These are phyloP conservation scores for Pyrenochaeta sp. DNA, from an alignment of 2,329 filamentous ascomycete genomes.

Conservation along the genomic window DNA sequence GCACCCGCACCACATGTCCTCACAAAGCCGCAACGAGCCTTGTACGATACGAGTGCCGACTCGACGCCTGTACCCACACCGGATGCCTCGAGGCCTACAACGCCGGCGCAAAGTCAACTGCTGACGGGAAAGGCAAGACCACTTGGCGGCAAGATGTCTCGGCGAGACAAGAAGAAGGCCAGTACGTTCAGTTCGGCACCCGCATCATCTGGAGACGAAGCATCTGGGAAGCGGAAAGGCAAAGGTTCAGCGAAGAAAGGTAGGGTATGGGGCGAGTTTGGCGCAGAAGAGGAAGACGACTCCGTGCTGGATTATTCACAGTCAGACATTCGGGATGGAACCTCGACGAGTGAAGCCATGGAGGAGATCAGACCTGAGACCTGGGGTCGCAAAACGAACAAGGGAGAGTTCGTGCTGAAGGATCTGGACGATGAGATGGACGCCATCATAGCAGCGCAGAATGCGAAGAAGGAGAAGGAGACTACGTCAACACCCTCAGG, in stretches of 20 bases:
- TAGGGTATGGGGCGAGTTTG: conserved; percentile 91
- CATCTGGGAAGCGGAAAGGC: conserved; percentile 62
- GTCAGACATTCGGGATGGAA: conserved; percentile 59
- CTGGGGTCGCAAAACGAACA: conserved; percentile 84
- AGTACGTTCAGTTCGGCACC: conserved; percentile 63
- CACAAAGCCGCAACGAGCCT: conserved; percentile 51
- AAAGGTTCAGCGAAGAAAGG: conserved; percentile 79
- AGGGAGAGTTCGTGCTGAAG: conserved; percentile 92
- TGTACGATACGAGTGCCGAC: conserved; percentile 66
- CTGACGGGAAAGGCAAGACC: conserved; percentile 78
- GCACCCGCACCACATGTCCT: conserved; percentile 63
- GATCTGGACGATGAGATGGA: conserved; percentile 95
- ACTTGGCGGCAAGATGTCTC: conserved; percentile 74
- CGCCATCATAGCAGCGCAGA: conserved; percentile 83
- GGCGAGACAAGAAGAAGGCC: conserved; percentile 77
- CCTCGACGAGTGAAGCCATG: conserved; percentile 65
- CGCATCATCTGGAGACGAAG: conserved; percentile 86
- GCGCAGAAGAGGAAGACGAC: conserved; percentile 82
- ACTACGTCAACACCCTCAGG: conserved; percentile 35
- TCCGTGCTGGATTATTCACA: conserved; percentile 90
- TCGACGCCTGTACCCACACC: conserved; percentile 75
- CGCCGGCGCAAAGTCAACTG: conserved; percentile 73
- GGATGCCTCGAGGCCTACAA: conserved; percentile 79
- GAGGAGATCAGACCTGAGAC: conserved; percentile 79
- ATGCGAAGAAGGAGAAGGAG: conserved; percentile 59